phyloP scores from a whole-genome alignment of 805 yeast species.

The Saccharomycopsis sp. region DNA sequence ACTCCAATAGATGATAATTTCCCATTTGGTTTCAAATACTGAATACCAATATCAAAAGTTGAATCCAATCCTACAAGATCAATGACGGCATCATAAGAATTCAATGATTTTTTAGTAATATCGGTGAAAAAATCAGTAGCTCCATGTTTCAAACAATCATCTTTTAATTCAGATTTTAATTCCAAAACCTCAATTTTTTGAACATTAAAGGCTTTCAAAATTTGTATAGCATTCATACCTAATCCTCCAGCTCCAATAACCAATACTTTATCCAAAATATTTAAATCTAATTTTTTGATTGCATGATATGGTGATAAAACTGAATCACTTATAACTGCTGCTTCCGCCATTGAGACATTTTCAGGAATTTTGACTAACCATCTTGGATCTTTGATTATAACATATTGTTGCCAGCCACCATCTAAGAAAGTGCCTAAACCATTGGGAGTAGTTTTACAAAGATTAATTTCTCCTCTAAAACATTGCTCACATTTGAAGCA shows the following conservation, averaged over 20 bases:
- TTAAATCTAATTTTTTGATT: slow-evolving; percentile 22
- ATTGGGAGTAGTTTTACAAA: neutral
- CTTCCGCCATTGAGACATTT: slow-evolving; percentile 22
- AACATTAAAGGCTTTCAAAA: slow-evolving; percentile 21
- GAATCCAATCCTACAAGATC: slow-evolving; percentile 21
- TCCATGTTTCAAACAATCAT: slow-evolving; percentile 27
- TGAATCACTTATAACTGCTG: slow-evolving; percentile 27
- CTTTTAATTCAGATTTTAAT: slow-evolving; percentile 23
- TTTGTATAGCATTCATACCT: slow-evolving; percentile 26
- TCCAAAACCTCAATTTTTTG: slow-evolving; percentile 20
- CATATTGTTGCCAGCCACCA: slow-evolving; percentile 27
- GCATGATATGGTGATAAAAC: slow-evolving; percentile 28
- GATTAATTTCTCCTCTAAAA: slow-evolving; percentile 99
- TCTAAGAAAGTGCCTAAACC: slow-evolving; percentile 24
- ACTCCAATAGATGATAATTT: slow-evolving; percentile 34
- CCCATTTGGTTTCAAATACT: slow-evolving; percentile 29
- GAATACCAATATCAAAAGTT: slow-evolving; percentile 22
- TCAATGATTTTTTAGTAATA: slow-evolving; percentile 22
- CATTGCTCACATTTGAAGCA: slow-evolving; percentile 68
- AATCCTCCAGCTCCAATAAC: slow-evolving; percentile 27
- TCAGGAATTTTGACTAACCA: slow-evolving; percentile 22
- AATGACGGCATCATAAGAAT: slow-evolving; percentile 27
- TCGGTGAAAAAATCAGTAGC: slow-evolving; percentile 29
- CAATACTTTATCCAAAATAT: slow-evolving; percentile 21
- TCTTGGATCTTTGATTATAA: slow-evolving; percentile 5